Evolutionary conservation across 306 rosid species (phyloP), one percentile per base, ranked within the genome.

Genomic region (Heteromeles arbutifolia): DNA sequence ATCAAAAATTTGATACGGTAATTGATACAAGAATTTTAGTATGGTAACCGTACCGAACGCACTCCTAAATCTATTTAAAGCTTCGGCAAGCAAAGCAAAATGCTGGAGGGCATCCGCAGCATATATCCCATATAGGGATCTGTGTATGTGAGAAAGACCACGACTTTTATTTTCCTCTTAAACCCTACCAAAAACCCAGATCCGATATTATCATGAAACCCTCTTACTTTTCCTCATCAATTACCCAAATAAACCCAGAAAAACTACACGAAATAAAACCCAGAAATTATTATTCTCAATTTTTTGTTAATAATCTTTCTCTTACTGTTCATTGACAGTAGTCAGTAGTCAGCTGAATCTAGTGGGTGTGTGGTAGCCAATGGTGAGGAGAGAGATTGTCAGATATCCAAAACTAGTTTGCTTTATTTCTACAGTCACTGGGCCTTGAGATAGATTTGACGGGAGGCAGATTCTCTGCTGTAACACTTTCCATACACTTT

Each of bases 111-210:
- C 92, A 87, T 87, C 85, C 93, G 87, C 69, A 41, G 77, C 58
- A 43, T 43, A 73, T 85, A 90, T 87, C 87, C 88, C 93, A 90
- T 95, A 82, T 95, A 82, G 98, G 98, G 98, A 95, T 95, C 97
- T 89, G 97, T 92, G 99, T 83, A 76, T 69, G 48, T 75, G 84
- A 83, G 88, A 87, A 86, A 85, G 81, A 85, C 89, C 88, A 82
- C 78, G 77, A 76, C 90, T 85, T 86, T 83, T 62, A 74, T 41
- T 74, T 80, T 74, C 32, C 24, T 39, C 75, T 69, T 81, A 81
- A 82, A 84, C 86, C 88, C 83, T 79, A 45, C 31, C 69, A 74
- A 85, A 85, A 84, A 78, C 86, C 88, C 78, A 74, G 86, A 78
- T 75, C 54, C 37, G 69, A 67, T 31, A 24, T 32, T 74, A 65